Conservation (phyloP, 2,329 filamentous ascomycete species). For the Trichoderma aggressivum region DNA sequence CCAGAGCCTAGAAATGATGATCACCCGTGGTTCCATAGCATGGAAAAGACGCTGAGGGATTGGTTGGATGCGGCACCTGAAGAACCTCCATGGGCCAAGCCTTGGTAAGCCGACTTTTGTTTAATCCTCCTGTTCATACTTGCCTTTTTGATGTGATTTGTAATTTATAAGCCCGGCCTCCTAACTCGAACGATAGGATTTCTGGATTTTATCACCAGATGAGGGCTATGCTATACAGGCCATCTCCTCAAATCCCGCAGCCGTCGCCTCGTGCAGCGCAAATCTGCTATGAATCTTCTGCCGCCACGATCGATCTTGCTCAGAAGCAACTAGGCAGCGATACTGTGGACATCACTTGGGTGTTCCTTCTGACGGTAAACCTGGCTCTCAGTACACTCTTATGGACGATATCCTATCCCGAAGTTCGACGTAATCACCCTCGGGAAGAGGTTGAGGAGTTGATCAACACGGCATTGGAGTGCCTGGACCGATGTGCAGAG, state of each 20-base stretch:
- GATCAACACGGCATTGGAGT: conserved; percentile 70
- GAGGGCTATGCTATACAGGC: conserved; percentile 81
- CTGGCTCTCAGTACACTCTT: conserved; percentile 89
- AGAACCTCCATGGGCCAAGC: conserved; percentile 67
- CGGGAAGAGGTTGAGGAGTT: conserved; percentile 74
- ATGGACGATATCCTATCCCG: conserved; percentile 85
- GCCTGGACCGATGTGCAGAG: conserved; percentile 75
- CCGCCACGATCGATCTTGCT: conserved; percentile 77
- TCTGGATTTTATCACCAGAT: conserved; percentile 76
- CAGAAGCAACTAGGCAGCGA: conserved; percentile 73
- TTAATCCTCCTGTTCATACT: too few relatives aligned
- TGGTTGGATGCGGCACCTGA: conserved; percentile 78
- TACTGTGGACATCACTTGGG: conserved; percentile 86
- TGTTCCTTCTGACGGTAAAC: conserved; percentile 84
- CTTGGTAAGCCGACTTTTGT: conserved; percentile 59
- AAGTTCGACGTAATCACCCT: conserved; percentile 69
- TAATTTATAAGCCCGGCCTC: not conserved
- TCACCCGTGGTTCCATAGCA: conserved; percentile 82
- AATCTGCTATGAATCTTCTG: conserved; percentile 78
- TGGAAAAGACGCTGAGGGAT: conserved; percentile 72
- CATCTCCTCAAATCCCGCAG: conserved; percentile 86
- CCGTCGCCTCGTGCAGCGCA: conserved; percentile 76
- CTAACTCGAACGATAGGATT: conserved; percentile 46
- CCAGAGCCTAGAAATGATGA: conserved; percentile 71
- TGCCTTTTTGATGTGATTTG: not conserved